These are phyloP conservation scores for Colletotrichum sojae DNA, from an alignment of 2,329 filamentous ascomycete genomes.

Conservation along the genomic window DNA sequence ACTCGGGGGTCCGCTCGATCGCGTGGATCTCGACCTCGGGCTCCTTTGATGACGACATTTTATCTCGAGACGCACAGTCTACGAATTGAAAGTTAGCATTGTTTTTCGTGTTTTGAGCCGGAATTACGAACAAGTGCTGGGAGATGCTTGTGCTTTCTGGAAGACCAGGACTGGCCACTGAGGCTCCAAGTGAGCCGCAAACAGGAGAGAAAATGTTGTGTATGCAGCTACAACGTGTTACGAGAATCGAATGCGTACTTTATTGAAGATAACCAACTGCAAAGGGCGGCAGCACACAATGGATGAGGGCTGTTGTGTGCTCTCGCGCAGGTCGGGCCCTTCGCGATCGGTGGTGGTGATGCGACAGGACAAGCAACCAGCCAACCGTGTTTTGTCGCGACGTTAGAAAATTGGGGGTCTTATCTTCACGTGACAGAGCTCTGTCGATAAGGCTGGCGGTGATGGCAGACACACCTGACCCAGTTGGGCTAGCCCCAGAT, in stretches of 20 bases:
- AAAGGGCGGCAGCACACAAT: conserved; percentile 9
- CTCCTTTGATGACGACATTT: conserved; percentile 37
- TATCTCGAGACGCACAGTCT: neutral
- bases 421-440: conserved; percentile 27
- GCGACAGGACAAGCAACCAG: conserved; percentile 21
- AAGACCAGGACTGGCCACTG: neutral
- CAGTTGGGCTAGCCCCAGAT: conserved; percentile 1
- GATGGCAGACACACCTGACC: neutral
- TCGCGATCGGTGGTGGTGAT: conserved; percentile 38
- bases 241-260: no score
- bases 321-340: conserved; percentile 35
- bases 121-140: neutral
- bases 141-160: neutral
- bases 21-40: conserved; percentile 55
- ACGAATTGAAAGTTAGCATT: no score
- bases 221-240: neutral
- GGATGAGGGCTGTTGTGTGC: conserved; percentile 10
- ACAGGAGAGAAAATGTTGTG: neutral
- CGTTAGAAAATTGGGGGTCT: conserved; percentile 27
- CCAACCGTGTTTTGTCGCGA: conserved; percentile 40
- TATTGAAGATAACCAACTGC: neutral
- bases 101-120: no score
- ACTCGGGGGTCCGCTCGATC: conserved; percentile 77
- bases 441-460: conserved; percentile 6
- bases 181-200: conserved; percentile 16